phyloP scores from a whole-genome alignment of 2,329 filamentous ascomycete species.

The Ascochyta rabiei region DNA sequence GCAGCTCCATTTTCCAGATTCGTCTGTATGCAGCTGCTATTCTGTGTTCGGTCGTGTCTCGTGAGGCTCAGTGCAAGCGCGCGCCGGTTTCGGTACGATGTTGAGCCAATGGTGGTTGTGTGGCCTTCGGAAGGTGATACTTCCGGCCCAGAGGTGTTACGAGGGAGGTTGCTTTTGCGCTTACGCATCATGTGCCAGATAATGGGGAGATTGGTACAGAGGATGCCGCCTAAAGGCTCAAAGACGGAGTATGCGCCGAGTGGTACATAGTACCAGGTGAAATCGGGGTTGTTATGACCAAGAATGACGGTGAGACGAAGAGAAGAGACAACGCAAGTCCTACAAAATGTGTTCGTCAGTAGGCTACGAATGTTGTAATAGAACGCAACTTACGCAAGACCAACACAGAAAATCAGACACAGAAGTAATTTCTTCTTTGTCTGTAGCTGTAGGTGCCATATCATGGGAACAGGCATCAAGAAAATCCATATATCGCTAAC shows the following conservation, averaged over 20 bases:
- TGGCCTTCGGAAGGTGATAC: conserved; percentile 18
- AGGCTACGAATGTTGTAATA: background rate
- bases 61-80: conserved; percentile 33
- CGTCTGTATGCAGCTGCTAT: conserved; percentile 31
- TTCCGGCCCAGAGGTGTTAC: conserved; percentile 22
- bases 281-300: conserved; percentile 37
- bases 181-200: conserved; percentile 46
- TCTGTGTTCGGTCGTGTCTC: conserved; percentile 27
- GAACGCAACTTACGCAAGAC: conserved; percentile 36
- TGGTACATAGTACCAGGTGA: conserved; percentile 44
- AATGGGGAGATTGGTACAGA: conserved; percentile 44
- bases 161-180: conserved; percentile 20
- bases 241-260: conserved; percentile 44
- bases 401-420: conserved; percentile 41
- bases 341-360: conserved; percentile 12
- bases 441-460: conserved; percentile 42
- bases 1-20: conserved; percentile 10
- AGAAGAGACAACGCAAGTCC: conserved; percentile 42
- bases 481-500: conserved; percentile 45
- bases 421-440: conserved; percentile 42
- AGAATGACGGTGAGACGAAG: conserved; percentile 41
- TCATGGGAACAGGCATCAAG: conserved; percentile 42
- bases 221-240: conserved; percentile 43
- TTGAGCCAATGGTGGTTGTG: conserved; percentile 30
- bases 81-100: conserved; percentile 28